Percentiles rank a stretch among this genome's conserved stretches.
Conservation (phyloP, 2,329 filamentous ascomycete genomes). For the Grosmannia serpens region DNA sequence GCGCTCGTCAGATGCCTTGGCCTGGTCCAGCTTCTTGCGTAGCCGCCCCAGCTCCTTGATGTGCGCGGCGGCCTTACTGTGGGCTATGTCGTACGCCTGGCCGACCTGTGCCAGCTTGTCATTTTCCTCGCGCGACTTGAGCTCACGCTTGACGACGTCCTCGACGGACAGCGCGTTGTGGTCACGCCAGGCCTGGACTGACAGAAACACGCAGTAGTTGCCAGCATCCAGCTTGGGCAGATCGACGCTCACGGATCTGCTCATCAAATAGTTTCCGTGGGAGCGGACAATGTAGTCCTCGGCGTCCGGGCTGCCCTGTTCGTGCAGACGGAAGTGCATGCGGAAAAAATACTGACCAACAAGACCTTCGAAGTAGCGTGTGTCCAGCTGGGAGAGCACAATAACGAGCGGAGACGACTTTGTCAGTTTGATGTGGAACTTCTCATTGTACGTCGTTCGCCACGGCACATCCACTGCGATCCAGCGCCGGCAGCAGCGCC, state of each 20-base stretch:
- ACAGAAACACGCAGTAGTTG: slow-evolving; percentile 64
- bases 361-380: slow-evolving; percentile 45
- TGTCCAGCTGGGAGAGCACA: slow-evolving; percentile 45
- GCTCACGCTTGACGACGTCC: slow-evolving; percentile 54
- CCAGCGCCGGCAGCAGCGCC: slow-evolving; percentile 36
- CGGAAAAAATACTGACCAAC: slow-evolving; percentile 44
- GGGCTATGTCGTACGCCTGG: slow-evolving; percentile 57
- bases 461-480: slow-evolving; percentile 37
- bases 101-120: slow-evolving; percentile 67
- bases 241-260: slow-evolving; percentile 65
- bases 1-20: slow-evolving; percentile 31
- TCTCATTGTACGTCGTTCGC: slow-evolving; percentile 43
- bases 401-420: slow-evolving; percentile 39
- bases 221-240: slow-evolving; percentile 59
- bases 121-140: slow-evolving; percentile 53
- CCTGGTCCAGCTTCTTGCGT: slow-evolving; percentile 36
- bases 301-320: slow-evolving; percentile 25
- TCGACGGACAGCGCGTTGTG: slow-evolving; percentile 41
- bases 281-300: slow-evolving; percentile 45
- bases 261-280: slow-evolving; percentile 47
- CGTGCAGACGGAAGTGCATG: slow-evolving; percentile 42
- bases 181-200: slow-evolving; percentile 56
- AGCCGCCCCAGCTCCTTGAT: slow-evolving; percentile 31
- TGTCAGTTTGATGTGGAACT: slow-evolving; percentile 40
- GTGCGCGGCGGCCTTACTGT: slow-evolving; percentile 40